These are phyloP conservation scores for Syzygium aqueum DNA, from an alignment of 345 rosid species.

Conservation along the genomic window DNA sequence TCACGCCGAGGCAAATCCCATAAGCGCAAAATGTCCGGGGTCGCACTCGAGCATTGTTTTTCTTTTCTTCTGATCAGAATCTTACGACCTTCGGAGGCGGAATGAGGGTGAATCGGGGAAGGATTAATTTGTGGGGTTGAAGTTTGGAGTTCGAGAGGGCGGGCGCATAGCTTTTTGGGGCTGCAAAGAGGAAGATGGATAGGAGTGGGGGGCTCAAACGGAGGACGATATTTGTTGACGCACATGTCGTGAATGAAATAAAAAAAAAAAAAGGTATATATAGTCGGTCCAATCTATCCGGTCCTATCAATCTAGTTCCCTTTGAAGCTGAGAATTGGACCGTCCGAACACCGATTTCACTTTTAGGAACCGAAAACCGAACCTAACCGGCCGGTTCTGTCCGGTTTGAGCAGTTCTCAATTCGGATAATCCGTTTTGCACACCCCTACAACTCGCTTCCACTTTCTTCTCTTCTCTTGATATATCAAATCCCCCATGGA, in stretches of 20 bases:
- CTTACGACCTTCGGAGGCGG: not conserved
- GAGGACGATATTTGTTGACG: not conserved
- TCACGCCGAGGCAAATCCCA: conserved; percentile 38
- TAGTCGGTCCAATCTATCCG: too few relatives aligned
- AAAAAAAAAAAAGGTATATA: too few relatives aligned
- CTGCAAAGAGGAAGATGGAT: not conserved
- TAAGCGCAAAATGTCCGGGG: conserved; percentile 33
- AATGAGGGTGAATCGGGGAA: not conserved
- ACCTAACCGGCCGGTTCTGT: too few relatives aligned
- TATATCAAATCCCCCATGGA: not conserved
- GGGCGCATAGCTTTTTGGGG: not conserved
- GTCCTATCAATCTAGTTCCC: too few relatives aligned
- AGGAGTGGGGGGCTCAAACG: not conserved
- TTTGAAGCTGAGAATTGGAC: too few relatives aligned
- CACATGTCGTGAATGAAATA: too few relatives aligned
- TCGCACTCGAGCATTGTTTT: conserved; percentile 2
- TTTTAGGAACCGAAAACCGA: too few relatives aligned
- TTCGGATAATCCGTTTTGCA: too few relatives aligned
- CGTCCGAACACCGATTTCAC: rapidly evolving
- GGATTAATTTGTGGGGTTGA: not conserved
- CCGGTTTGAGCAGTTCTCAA: too few relatives aligned
- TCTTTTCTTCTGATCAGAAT: not conserved
- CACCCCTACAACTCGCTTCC: not conserved
- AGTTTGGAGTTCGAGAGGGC: not conserved
- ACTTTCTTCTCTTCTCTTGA: not conserved